phyloP scores from a whole-genome alignment of 495 filamentous ascomycete species.

The Penicillium soppii region DNA sequence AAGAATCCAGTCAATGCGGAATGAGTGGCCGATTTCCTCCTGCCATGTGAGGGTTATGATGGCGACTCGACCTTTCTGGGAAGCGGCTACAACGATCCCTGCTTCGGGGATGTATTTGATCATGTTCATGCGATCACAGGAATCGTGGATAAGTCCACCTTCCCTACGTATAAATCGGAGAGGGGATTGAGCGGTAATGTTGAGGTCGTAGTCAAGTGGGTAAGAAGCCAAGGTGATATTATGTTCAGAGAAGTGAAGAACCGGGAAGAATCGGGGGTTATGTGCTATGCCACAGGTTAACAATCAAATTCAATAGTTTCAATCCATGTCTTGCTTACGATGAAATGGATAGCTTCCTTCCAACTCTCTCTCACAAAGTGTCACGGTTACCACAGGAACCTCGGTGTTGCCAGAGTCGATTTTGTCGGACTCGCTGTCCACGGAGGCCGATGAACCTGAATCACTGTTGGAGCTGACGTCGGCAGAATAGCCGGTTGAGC shows the following conservation, averaged over 20 bases:
- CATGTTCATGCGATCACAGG: slow-evolving; percentile 73
- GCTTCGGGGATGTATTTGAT: slow-evolving; percentile 73
- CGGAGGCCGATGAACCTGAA: too few relatives aligned
- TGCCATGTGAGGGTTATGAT: slow-evolving; percentile 67
- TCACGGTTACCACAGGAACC: too few relatives aligned
- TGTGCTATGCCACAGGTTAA: slow-evolving; percentile 8
- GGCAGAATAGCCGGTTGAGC: not conserved
- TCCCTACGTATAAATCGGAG: slow-evolving; percentile 34
- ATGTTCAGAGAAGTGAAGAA: slow-evolving; percentile 59
- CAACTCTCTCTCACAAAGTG: too few relatives aligned
- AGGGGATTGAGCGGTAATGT: slow-evolving; percentile 46
- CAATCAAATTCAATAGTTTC: not conserved
- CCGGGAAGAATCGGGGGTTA: slow-evolving; percentile 33
- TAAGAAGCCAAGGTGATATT: slow-evolving; percentile 58
- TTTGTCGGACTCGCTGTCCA: too few relatives aligned
- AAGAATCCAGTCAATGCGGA: slow-evolving; percentile 58
- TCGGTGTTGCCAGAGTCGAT: too few relatives aligned
- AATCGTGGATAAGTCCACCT: slow-evolving; percentile 33
- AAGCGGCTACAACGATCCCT: slow-evolving; percentile 70
- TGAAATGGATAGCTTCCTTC: not conserved
- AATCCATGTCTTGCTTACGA: slow-evolving; percentile 10
- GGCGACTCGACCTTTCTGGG: slow-evolving; percentile 70
- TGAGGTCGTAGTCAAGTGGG: slow-evolving; percentile 41
- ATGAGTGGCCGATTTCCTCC: slow-evolving; percentile 33
- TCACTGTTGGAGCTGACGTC: not conserved